Evolutionary conservation across 2,329 filamentous ascomycete species (phyloP).

Genomic region (Colletotrichum sp.): DNA sequence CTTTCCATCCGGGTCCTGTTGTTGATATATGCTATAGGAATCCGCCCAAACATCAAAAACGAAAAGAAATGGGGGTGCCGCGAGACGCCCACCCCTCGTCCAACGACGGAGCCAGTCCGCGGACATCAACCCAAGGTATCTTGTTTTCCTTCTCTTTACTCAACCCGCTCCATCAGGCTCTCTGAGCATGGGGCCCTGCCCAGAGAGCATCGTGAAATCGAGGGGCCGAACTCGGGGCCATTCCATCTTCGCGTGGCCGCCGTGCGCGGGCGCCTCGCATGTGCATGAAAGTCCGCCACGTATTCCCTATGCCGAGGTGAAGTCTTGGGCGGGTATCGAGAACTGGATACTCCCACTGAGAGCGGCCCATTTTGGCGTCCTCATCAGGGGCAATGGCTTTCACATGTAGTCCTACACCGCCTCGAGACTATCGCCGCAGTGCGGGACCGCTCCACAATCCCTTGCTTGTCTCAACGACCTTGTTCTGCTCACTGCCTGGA

Average conservation of each 20-base stretch:
- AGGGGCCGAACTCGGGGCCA: not conserved
- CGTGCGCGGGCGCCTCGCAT: constrained; percentile 5
- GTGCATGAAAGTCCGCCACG: not conserved
- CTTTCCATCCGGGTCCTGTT: not conserved
- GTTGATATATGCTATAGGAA: constrained; percentile 11
- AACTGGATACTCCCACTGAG: not conserved
- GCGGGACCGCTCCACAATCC: constrained; percentile 58
- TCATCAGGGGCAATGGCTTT: not conserved
- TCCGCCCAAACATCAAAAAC: not conserved
- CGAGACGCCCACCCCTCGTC: not conserved
- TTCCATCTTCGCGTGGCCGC: not conserved
- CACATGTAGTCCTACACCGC: not conserved
- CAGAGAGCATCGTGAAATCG: not conserved
- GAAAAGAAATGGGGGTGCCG: constrained; percentile 8
- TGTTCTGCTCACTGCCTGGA: constrained; percentile 60
- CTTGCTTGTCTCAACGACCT: constrained; percentile 67
- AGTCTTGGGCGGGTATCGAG: not conserved
- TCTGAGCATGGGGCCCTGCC: not conserved
- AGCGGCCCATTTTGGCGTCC: not conserved
- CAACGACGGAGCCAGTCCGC: constrained; percentile 16
- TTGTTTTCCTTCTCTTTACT: constrained; percentile 1
- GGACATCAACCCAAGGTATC: constrained; percentile 18
- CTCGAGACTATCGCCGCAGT: constrained; percentile 14
- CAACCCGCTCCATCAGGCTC: not conserved
- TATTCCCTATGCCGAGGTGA: not conserved